phyloP scores from a whole-genome alignment of 306 rosid genomes.

The Gastrolobium villosum region DNA sequence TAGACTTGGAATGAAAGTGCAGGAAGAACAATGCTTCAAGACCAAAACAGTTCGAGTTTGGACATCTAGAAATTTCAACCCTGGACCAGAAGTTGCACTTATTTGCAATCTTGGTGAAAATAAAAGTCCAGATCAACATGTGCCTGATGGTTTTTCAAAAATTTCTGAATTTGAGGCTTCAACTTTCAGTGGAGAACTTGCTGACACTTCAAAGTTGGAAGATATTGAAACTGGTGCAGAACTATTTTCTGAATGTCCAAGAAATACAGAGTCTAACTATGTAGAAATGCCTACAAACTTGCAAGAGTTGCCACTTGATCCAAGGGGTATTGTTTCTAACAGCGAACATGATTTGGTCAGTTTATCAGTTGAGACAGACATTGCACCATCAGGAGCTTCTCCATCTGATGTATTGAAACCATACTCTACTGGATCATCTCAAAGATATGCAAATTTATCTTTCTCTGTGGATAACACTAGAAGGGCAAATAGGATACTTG shows the following conservation, averaged over 20 bases:
- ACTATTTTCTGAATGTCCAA: constrained; percentile 51
- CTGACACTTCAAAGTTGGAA: constrained; percentile 45
- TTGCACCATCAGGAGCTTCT: constrained; percentile 42
- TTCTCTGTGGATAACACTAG: constrained; percentile 60
- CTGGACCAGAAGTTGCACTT: constrained; percentile 56
- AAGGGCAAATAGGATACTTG: constrained; percentile 85
- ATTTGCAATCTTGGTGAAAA: constrained; percentile 55
- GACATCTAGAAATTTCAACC: constrained; percentile 73
- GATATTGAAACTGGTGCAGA: constrained; percentile 50
- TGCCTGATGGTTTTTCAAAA: constrained; percentile 52
- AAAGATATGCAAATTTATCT: constrained; percentile 60
- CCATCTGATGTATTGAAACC: constrained; percentile 55
- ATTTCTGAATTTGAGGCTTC: constrained; percentile 48
- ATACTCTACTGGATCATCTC: constrained; percentile 53
- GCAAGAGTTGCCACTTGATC: constrained; percentile 52
- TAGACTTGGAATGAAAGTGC: constrained; percentile 82
- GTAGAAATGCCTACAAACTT: constrained; percentile 36
- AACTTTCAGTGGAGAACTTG: constrained; percentile 47
- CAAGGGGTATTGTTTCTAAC: constrained; percentile 49
- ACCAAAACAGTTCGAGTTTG: constrained; percentile 71
- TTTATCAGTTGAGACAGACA: constrained; percentile 52
- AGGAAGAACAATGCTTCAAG: constrained; percentile 74
- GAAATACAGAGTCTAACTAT: constrained; percentile 49
- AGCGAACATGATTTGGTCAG: constrained; percentile 48
- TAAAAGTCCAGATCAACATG: constrained; percentile 45